Conservation (phyloP, 1,139 yeast genomes). For the Pichia sp. region DNA sequence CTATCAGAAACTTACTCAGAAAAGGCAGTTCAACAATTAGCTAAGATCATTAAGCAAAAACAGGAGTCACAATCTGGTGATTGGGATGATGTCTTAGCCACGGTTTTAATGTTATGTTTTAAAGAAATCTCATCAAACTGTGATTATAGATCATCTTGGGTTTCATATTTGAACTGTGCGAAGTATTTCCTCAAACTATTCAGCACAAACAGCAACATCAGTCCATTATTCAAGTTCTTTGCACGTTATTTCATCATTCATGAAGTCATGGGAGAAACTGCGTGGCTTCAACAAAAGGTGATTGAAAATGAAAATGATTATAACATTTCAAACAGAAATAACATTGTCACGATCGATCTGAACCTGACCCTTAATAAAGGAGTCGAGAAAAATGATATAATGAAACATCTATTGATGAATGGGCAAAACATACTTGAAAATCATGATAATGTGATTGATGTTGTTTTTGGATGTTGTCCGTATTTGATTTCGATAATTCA, state of each 20-base stretch:
- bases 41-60: slow-evolving; percentile 31
- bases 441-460: slow-evolving; percentile 35
- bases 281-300: too few relatives aligned
- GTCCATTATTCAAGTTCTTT: slow-evolving; percentile 35
- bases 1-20: slow-evolving; percentile 30
- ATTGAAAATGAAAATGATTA: slow-evolving; percentile 26
- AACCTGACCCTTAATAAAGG: not conserved
- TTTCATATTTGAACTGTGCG: slow-evolving; percentile 37
- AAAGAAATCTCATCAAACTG: slow-evolving; percentile 40
- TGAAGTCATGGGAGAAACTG: slow-evolving; percentile 43
- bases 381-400: not conserved
- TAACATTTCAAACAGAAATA: not conserved
- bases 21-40: slow-evolving; percentile 33
- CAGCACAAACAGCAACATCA: slow-evolving; percentile 25
- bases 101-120: slow-evolving; percentile 39
- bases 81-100: slow-evolving; percentile 41
- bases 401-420: not conserved
- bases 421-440: slow-evolving; percentile 5
- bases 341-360: slow-evolving; percentile 19
- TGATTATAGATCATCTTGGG: slow-evolving; percentile 35
- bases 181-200: slow-evolving; percentile 34
- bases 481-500: slow-evolving; percentile 36
- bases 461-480: slow-evolving; percentile 40
- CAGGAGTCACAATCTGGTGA: slow-evolving; percentile 25
- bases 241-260: slow-evolving; percentile 38